Conservation (phyloP, 2,329 filamentous ascomycete species). For the Penicillium sp. region DNA sequence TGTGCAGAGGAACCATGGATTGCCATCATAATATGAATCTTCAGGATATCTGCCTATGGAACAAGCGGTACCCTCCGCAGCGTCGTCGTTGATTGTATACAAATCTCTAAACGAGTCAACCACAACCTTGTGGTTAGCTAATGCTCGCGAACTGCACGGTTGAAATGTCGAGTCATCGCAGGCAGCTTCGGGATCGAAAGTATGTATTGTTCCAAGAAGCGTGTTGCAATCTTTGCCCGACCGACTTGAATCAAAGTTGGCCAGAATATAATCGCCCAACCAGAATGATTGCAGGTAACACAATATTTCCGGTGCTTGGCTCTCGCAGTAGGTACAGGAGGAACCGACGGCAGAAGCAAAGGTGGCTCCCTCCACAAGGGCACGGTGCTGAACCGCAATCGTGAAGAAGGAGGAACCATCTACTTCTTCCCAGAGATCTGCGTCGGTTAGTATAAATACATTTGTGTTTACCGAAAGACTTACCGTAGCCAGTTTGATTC, state of each 20-base stretch:
- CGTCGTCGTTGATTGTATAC: slow-evolving; percentile 66
- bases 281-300: slow-evolving; percentile 74
- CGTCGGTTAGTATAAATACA: not conserved
- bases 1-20: slow-evolving; percentile 75
- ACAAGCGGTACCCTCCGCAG: slow-evolving; percentile 56
- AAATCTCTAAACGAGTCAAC: slow-evolving; percentile 70
- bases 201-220: slow-evolving; percentile 62
- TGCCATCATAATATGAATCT: slow-evolving; percentile 70
- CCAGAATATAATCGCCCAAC: slow-evolving; percentile 61
- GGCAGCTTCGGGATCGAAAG: slow-evolving; percentile 62
- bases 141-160: slow-evolving; percentile 63
- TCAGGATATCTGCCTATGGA: slow-evolving; percentile 65
- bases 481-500: slow-evolving; percentile 56
- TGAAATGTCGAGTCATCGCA: slow-evolving; percentile 72
- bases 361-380: slow-evolving; percentile 54
- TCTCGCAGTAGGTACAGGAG: slow-evolving; percentile 56
- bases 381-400: slow-evolving; percentile 62
- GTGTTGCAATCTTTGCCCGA: slow-evolving; percentile 69
- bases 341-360: slow-evolving; percentile 63
- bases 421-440: slow-evolving; percentile 75
- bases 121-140: slow-evolving; percentile 71
- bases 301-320: slow-evolving; percentile 64
- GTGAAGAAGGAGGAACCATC: slow-evolving; percentile 75
- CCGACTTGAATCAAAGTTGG: slow-evolving; percentile 62
- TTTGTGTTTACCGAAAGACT: not conserved